Percentiles rank a stretch among this genome's conserved stretches.
Evolutionary conservation across 2,329 filamentous ascomycete genomes (phyloP).

Genomic region (Cordyceps pruinosa): DNA sequence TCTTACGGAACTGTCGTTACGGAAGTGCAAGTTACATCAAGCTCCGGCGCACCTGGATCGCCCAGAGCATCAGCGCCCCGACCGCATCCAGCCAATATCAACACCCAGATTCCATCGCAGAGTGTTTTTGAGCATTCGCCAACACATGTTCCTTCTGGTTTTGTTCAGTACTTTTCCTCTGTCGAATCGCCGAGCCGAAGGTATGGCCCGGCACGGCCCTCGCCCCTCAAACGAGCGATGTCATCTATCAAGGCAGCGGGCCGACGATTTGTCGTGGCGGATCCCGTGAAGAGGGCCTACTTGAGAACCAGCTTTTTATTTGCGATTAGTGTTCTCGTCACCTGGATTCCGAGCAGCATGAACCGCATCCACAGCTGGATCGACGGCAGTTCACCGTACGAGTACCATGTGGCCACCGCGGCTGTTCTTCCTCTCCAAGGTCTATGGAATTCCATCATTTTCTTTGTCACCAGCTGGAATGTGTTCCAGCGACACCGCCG

Average conservation of each 20-base stretch:
- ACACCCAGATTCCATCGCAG: not conserved
- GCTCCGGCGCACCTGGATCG: not conserved
- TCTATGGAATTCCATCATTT: conserved; percentile 74
- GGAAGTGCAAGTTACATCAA: conserved; percentile 33
- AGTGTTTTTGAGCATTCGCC: conserved; percentile 7
- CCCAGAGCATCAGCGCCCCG: not conserved
- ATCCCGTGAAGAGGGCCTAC: conserved; percentile 55
- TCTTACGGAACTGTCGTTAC: conserved; percentile 47
- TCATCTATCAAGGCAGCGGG: conserved; percentile 8
- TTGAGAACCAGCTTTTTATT: conserved; percentile 56
- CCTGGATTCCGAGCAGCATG: conserved; percentile 60
- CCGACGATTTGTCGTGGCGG: conserved; percentile 32
- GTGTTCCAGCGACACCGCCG: conserved; percentile 7
- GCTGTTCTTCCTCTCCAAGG: conserved; percentile 72
- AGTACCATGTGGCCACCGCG: conserved; percentile 61
- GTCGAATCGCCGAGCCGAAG: conserved; percentile 22
- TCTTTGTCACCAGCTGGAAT: conserved; percentile 57
- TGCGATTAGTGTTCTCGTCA: conserved; percentile 52
- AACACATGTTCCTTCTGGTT: conserved; percentile 15
- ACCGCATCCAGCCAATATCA: not conserved
- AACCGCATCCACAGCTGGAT: conserved; percentile 67
- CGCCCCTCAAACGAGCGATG: conserved; percentile 24
- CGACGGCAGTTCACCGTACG: conserved; percentile 47
- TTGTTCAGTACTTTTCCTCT: conserved; percentile 28
- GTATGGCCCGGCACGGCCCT: conserved; percentile 13